Evolutionary conservation across 2,329 filamentous ascomycete species (phyloP).

Genomic region (Botrytis byssoidea): DNA sequence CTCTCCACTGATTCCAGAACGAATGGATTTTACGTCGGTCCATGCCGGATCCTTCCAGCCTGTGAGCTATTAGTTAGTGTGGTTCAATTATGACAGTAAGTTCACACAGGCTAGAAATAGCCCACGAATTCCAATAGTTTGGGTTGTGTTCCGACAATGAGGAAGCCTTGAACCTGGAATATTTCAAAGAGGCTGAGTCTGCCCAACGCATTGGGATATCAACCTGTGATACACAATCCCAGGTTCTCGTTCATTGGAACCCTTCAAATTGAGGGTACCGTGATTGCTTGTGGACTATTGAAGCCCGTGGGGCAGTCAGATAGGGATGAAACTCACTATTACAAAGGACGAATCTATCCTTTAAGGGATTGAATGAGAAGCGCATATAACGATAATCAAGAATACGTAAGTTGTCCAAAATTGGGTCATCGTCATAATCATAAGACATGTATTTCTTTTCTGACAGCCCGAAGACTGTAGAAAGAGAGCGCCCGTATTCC

Average conservation of each 20-base stretch:
- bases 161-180: not conserved
- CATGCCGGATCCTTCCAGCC: slow-evolving; percentile 89
- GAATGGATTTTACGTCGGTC: slow-evolving; percentile 73
- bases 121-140: not conserved
- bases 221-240: not conserved
- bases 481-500: slow-evolving; percentile 55
- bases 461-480: slow-evolving; percentile 64
- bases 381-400: slow-evolving; percentile 93
- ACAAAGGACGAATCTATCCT: slow-evolving; percentile 83
- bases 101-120: not conserved
- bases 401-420: slow-evolving; percentile 70
- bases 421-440: slow-evolving; percentile 74
- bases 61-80: not conserved
- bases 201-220: not conserved
- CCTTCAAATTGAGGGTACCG: not conserved
- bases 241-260: not conserved
- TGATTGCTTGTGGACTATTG: not conserved
- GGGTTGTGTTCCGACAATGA: not conserved
- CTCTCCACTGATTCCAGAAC: slow-evolving; percentile 80
- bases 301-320: not conserved
- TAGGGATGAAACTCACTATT: slow-evolving; percentile 52
- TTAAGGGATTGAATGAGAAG: slow-evolving; percentile 84
- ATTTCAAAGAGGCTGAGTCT: not conserved
- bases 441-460: slow-evolving; percentile 60
- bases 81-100: not conserved